A percentile compares a stretch with the other conserved stretches of the same genome.
Conservation (phyloP, 2,329 filamentous ascomycete species). For the Penicillium sp. region DNA sequence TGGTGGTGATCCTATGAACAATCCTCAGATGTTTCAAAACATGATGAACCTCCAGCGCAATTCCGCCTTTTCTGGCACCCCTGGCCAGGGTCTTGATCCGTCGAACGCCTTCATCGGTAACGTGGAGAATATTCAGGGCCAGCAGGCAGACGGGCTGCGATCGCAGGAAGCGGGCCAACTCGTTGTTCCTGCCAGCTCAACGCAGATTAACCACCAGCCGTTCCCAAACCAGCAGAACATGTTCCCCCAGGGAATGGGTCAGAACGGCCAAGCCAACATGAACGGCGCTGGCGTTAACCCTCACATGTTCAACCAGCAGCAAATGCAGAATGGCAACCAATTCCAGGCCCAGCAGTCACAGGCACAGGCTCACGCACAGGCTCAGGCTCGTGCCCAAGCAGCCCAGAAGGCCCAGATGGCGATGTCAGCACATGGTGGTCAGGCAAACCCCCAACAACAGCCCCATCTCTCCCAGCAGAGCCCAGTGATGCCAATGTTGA, state of each 20-base stretch:
- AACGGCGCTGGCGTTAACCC: constrained; percentile 39
- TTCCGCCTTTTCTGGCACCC: constrained; percentile 34
- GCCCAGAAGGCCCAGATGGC: constrained; percentile 48
- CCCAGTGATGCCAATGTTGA: constrained; percentile 43
- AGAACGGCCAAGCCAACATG: constrained; percentile 37
- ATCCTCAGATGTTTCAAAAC: constrained; percentile 40
- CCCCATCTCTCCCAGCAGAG: constrained; percentile 42
- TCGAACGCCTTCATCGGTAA: constrained; percentile 42
- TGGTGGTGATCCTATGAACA: constrained; percentile 40
- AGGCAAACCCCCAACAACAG: constrained; percentile 40
- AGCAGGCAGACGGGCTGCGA: constrained; percentile 62
- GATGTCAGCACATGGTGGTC: constrained; percentile 47
- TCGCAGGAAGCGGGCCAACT: constrained; percentile 60
- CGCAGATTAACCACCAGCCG: constrained; percentile 46
- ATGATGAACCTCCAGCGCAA: constrained; percentile 43
- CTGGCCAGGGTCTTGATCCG: constrained; percentile 31
- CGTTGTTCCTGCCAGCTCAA: constrained; percentile 64
- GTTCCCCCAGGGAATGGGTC: constrained; percentile 43
- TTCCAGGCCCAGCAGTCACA: constrained; percentile 35
- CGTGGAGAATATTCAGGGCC: constrained; percentile 57
- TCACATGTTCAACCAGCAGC: constrained; percentile 44
- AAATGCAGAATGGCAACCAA: constrained; percentile 41
- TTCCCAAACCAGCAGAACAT: constrained; percentile 44
- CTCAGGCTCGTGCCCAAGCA: constrained; percentile 43
- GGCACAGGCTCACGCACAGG: constrained; percentile 37